Base-by-base conservation (phyloP, 805 yeast species). In the Candida easanensis region DNA sequence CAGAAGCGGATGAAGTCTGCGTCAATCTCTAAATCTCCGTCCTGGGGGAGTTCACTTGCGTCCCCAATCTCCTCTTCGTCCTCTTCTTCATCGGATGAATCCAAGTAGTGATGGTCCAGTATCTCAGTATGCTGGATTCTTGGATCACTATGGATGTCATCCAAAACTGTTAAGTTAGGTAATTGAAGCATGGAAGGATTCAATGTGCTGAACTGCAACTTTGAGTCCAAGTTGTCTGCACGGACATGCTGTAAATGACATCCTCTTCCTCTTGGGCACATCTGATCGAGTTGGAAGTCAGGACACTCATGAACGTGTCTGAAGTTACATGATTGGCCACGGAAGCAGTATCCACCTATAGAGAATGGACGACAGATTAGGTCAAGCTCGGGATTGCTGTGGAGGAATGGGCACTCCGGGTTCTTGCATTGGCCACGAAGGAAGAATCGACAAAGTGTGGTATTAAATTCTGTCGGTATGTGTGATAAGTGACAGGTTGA, bases 341-440 rank as follows among this genome's bases (percentile, higher is more conserved):
- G 60, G 23, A 67, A 74, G 61, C 95, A 87, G 64, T 76, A 84
- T 1, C 90, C 89, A 15, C 77, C 76, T 26, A 80, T 53, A 4
- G 90, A 74, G 65, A 86, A 87, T 22, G 75, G 79, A 18, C 87
- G 68, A 56, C 95, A 86, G 0, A 78, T 67, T 4, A 79, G 63
- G 22, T 67, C 71, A 35, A 59, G 53, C 21, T 51, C 61, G 30
- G 70, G 77, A 40, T 54, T 54, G 65, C 69, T 73, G 62, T 73
- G 86, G 26, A 69, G 65, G 53, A 58, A 88, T 53, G 61, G 65
- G 61, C 87, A 80, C 27, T 69, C 61, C 4, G 56, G 52, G 45
- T 77, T 78, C 1, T 66, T 61, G 56, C 87, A 80, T 13, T 60
- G 45, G 1, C 76, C 77, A 4, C 54, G 54, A 36, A 74, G 71